Base-by-base conservation (phyloP, 768 basidiomycete species). In the Scleroderma citrinum region DNA sequence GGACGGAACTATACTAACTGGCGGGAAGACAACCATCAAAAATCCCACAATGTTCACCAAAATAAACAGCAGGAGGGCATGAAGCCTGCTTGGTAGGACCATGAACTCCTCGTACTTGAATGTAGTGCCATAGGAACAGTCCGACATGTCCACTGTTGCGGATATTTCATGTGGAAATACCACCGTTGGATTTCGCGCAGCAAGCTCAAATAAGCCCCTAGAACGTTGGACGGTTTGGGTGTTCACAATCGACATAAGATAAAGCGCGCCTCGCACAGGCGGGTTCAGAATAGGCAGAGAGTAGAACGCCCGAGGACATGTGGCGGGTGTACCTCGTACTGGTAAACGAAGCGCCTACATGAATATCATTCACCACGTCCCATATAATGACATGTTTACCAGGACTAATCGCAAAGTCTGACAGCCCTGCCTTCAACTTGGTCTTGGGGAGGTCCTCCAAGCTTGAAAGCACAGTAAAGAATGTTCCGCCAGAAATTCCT, bases 91-190 rank as follows among this genome's bases (percentile, higher is more conserved):
- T 4, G 66, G 60, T 43, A 68, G 71, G 3, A 65, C 69, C 54
- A 77, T 17, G 49, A 86, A 85, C 64, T 94, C 92, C 44, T 82
- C 80, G 62, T 93, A 95, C 39, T 69, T 70, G 72, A 96, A 92
- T 2, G 76, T 59, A 0, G 80, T 70, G 5, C 89, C 93, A 58
- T 94, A 93, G 13, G 64, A 44, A 2, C 61, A 49, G 30, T 47
- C 53, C 36, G 53, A 46, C 21, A 57, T 38, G 11, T 64, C 48
- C 50, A 12, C 7, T 62, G 53, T 48, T 62, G 53, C 40, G 61
- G 35, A 12, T 14, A 44, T 50, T 44, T 19, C 37, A 5, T 49
- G 23, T 8, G 29, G 26, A 13, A 65, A 23, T 35, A 54, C 55
- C 23, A 62, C 49, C 11, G 29, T 48, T 16, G 54, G 54, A 44